Conservation (phyloP, 2,329 filamentous ascomycete genomes). For the Aspergillus glaucus region DNA sequence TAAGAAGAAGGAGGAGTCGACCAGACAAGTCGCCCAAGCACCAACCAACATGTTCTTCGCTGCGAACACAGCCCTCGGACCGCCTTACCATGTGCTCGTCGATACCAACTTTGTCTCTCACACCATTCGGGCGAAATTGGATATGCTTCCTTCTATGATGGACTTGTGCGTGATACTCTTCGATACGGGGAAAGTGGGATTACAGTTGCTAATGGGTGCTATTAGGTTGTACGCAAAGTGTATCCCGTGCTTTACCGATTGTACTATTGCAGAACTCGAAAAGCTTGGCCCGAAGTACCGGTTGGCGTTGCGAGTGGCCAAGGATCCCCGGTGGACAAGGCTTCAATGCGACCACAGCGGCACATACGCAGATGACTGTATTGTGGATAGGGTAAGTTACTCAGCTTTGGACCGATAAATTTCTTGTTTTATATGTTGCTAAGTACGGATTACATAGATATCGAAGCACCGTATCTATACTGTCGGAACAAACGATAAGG, state of each 20-base stretch:
- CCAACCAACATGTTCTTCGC: conserved; percentile 82
- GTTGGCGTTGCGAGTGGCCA: conserved; percentile 75
- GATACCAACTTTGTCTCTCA: conserved; percentile 90
- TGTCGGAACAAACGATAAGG: conserved; percentile 64
- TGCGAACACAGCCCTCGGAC: conserved; percentile 78
- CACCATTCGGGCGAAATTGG: conserved; percentile 84
- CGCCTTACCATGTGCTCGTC: conserved; percentile 73
- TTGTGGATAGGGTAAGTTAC: conserved; percentile 57
- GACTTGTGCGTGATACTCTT: conserved; percentile 46
- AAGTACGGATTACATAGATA: conserved; percentile 6
- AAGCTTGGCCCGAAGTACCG: conserved; percentile 86
- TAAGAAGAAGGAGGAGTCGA: conserved; percentile 12
- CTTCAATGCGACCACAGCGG: conserved; percentile 88
- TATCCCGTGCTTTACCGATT: conserved; percentile 78
- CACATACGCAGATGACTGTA: conserved; percentile 79
- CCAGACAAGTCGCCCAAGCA: conserved; percentile 36
- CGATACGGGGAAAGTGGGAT: neutral
- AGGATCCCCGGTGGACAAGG: conserved; percentile 82
- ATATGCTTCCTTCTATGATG: conserved; percentile 83
- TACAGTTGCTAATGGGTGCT: conserved; percentile 3
- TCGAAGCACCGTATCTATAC: conserved; percentile 72
- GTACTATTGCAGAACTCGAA: conserved; percentile 78
- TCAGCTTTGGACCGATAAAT: neutral
- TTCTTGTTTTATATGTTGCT: neutral
- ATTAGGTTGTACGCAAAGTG: conserved; percentile 76